Evolutionary conservation across 1,284 basidiomycete species (phyloP).

Genomic region (Boletellus deceptivus): DNA sequence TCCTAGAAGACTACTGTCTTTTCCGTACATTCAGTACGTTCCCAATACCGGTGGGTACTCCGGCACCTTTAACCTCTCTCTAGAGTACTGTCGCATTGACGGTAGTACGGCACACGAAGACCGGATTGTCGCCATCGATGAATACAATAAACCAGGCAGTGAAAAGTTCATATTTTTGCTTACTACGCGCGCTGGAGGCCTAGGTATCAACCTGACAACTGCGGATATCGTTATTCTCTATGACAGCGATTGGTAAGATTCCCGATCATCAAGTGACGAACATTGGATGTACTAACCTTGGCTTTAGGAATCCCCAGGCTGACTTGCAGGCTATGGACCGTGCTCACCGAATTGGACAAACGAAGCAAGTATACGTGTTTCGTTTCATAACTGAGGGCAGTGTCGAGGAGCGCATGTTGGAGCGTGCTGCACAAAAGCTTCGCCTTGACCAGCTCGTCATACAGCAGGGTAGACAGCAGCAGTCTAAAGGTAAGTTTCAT

Average conservation of each 20-base stretch:
- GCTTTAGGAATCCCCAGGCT: constrained; percentile 89
- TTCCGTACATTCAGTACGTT: constrained; percentile 86
- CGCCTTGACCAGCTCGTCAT: constrained; percentile 97
- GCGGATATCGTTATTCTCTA: constrained; percentile 98
- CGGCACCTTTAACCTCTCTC: not conserved
- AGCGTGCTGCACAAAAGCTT: constrained; percentile 95
- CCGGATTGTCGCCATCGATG: constrained; percentile 94
- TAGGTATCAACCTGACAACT: constrained; percentile 95
- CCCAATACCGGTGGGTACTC: not conserved
- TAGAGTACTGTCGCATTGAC: constrained; percentile 97
- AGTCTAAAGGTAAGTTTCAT: constrained; percentile 53
- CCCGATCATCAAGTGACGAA: not conserved
- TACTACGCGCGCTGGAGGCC: constrained; percentile 96
- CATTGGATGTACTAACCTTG: constrained; percentile 13
- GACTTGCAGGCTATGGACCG: constrained; percentile 99
- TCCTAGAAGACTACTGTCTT: constrained; percentile 96
- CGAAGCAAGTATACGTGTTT: constrained; percentile 98
- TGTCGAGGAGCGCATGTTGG: constrained; percentile 96
- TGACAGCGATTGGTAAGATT: constrained; percentile 87
- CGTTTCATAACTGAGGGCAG: constrained; percentile 96
- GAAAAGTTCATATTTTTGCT: constrained; percentile 98
- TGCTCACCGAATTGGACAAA: constrained; percentile 98
- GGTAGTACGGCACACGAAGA: constrained; percentile 96
- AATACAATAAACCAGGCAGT: constrained; percentile 93
- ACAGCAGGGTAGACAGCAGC: constrained; percentile 86